Conservation (phyloP, 2,329 filamentous ascomycete species). For the Cercospora beticola region DNA sequence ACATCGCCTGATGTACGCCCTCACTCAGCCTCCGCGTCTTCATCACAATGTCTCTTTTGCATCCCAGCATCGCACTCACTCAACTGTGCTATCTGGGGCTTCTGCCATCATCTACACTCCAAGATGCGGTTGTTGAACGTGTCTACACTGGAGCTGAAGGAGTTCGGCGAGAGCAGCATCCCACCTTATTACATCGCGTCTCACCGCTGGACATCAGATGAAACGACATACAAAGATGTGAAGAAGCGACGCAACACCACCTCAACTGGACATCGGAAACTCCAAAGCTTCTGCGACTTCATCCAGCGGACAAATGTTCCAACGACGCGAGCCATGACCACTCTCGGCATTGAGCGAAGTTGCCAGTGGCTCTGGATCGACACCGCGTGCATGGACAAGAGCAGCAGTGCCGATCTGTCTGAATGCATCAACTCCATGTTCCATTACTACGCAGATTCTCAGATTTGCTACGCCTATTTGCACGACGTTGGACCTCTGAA, state of each 20-base stretch:
- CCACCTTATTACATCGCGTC: constrained; percentile 10
- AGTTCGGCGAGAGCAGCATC: constrained; percentile 14
- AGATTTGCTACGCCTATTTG: constrained; percentile 25
- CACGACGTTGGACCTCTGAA: constrained; percentile 5
- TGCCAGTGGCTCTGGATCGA: constrained; percentile 25
- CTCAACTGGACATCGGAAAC: constrained; percentile 8
- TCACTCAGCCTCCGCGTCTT: not conserved
- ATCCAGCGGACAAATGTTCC: not conserved
- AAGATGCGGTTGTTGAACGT: constrained; percentile 29
- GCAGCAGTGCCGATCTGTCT: constrained; percentile 20
- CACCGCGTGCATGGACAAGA: constrained; percentile 28
- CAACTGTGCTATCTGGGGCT: not conserved
- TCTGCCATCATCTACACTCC: no score
- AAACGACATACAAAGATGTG: constrained; percentile 10
- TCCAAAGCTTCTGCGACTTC: constrained; percentile 7
- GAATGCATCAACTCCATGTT: constrained; percentile 31
- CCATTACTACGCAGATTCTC: constrained; percentile 22
- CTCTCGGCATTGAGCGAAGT: not conserved
- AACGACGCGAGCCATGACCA: not conserved
- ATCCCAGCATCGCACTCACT: not conserved
- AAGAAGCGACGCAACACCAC: constrained; percentile 6
- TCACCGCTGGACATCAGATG: constrained; percentile 1
- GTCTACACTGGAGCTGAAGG: constrained; percentile 20
- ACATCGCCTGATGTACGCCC: not conserved
- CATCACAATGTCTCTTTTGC: not conserved